phyloP scores from a whole-genome alignment of 129 eudicot genomes.

The Sambucus nigra region DNA sequence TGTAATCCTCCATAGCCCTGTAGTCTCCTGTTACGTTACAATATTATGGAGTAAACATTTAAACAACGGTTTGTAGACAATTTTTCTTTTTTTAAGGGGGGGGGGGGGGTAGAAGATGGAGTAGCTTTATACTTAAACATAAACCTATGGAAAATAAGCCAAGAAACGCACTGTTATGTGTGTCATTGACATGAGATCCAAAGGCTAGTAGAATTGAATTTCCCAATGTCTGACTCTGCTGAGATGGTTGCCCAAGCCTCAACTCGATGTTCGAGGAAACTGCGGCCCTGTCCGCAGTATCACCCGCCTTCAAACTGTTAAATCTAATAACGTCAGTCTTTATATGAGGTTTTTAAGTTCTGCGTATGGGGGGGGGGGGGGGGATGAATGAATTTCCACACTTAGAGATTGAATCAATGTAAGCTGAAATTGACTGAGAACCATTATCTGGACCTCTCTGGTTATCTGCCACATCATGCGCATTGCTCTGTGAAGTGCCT shows the following conservation, averaged over 20 bases:
- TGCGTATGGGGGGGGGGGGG: constrained; percentile 18
- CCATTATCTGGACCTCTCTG: constrained; percentile 19
- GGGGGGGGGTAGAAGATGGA: constrained; percentile 6
- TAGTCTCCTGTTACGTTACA: constrained; percentile 23
- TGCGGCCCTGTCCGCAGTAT: constrained; percentile 19
- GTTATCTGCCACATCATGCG: constrained; percentile 13
- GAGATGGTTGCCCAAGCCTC: constrained; percentile 72
- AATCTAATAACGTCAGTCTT: constrained; percentile 12
- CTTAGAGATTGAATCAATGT: constrained; percentile 15
- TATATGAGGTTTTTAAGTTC: constrained; percentile 9
- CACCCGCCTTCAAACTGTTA: constrained; percentile 15
- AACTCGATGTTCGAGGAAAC: constrained; percentile 53
- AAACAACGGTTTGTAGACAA: too few relatives aligned
- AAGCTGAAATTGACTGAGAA: constrained; percentile 16
- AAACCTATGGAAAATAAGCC: not conserved
- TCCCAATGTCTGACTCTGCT: constrained; percentile 32
- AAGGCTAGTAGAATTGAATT: constrained; percentile 14
- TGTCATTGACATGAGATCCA: constrained; percentile 17
- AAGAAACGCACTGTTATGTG: constrained; percentile 35
- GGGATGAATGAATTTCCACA: constrained; percentile 19
- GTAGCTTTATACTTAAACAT: not conserved
- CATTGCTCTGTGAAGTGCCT: constrained; percentile 16
- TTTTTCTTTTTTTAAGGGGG: too few relatives aligned
- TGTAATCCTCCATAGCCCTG: constrained; percentile 20
- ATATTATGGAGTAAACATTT: constrained; percentile 8